Conservation (phyloP, 331 rosid species). For the Rhamnella rubrinervis region DNA sequence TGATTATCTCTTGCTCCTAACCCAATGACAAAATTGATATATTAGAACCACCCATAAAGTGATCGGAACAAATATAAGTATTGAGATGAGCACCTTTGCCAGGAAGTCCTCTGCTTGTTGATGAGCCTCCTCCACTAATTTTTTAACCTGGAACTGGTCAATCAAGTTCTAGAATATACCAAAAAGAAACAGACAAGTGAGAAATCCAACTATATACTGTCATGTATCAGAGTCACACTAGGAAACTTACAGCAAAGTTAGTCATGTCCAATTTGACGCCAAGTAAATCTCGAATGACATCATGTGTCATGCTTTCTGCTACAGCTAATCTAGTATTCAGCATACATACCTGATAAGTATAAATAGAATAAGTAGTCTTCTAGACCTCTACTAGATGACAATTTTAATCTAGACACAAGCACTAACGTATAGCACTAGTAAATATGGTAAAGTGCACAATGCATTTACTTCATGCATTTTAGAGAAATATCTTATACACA, state of each 20-base stretch:
- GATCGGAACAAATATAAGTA: slow-evolving; percentile 4
- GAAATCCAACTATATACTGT: slow-evolving; percentile 23
- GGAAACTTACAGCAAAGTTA: slow-evolving; percentile 80
- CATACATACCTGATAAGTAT: slow-evolving; percentile 60
- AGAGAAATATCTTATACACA: too few relatives aligned
- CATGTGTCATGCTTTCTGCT: slow-evolving; percentile 97
- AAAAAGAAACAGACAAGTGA: slow-evolving; percentile 31
- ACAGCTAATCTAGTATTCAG: slow-evolving; percentile 88
- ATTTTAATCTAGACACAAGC: neutral
- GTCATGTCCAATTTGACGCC: slow-evolving; percentile 91
- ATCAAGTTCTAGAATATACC: slow-evolving; percentile 53
- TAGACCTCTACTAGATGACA: neutral
- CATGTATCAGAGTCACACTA: slow-evolving; percentile 11
- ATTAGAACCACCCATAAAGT: slow-evolving; percentile 13
- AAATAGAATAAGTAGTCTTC: slow-evolving; percentile 12
- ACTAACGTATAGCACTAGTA: neutral
- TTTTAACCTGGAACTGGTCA: slow-evolving; percentile 71
- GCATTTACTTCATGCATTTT: too few relatives aligned
- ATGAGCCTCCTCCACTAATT: slow-evolving; percentile 70
- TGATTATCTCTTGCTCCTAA: slow-evolving; percentile 67
- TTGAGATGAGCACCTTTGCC: slow-evolving; percentile 51
- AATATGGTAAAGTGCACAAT: too few relatives aligned
- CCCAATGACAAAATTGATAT: slow-evolving; percentile 7
- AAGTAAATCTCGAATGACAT: slow-evolving; percentile 93
- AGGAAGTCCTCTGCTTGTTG: slow-evolving; percentile 58